Evolutionary conservation across 148 eudicot genomes (phyloP), one percentile per base, ranked within the genome.

Genomic region (Rhododendron griersonianum): DNA sequence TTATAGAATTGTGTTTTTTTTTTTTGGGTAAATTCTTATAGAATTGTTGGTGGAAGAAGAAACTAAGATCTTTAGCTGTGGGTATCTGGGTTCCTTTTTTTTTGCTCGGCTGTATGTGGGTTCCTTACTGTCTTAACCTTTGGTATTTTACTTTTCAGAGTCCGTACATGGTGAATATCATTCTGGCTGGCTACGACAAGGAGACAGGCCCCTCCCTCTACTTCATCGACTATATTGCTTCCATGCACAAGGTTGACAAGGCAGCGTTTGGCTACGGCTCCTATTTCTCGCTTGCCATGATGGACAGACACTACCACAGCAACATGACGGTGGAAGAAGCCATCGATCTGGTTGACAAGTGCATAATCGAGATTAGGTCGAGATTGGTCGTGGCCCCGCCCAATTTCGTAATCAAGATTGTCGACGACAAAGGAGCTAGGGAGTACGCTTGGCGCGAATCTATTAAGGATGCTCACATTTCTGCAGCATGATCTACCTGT

Each of bases 341-440:
- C 6, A 87, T 92, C 11, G 91, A 93, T 80, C 84, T 96, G 87
- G 98, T 91, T 23, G 98, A 96, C 89, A 92, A 94, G 87, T 89
- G 93, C 92, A 94, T 94, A 77, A 59, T 89, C 25, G 96, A 96
- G 88, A 94, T 96, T 78, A 85, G 96, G 82, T 90, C 93, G n/a
- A 90, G 98, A 89, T 90, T 94, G 14, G 98, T 96, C 11, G 92
- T 96, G 61, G 98, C 98, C 41, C 98, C 98, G 1, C 98, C 98
- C 18, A 96, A 96, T 75, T 96, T 94, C 21, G 94, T 96, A 57
- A 96, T 96, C 91, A 96, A 96, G 51, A 92, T 96, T 51, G 98
- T 96, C 6, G 98, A 96, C 86, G 85, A 93, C 69, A 93, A 93
- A 39, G 98, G 98, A 78, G 98, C 98, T 7, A 89, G 96, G 53